phyloP scores from a whole-genome alignment of 495 filamentous ascomycete species.

The Lasiosphaeris hirsuta region DNA sequence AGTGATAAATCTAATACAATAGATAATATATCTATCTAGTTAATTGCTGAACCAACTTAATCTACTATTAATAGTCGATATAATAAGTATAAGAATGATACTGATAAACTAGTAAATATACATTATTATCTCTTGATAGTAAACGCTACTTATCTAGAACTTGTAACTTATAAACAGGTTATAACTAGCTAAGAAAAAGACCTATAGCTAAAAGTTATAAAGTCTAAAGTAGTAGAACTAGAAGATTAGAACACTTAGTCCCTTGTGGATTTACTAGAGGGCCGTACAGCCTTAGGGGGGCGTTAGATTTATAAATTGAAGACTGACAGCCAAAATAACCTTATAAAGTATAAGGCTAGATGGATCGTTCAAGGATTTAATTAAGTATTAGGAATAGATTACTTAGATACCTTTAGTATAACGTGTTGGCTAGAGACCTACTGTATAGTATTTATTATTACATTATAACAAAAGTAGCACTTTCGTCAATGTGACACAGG shows the following conservation, averaged over 20 bases:
- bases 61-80: slow-evolving; percentile 1
- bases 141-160: neutral
- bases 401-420: slow-evolving; percentile 1
- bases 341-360: neutral
- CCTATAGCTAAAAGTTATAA: neutral
- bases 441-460: slow-evolving; percentile 6
- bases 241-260: too few relatives aligned
- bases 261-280: neutral
- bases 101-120: neutral
- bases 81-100: too few relatives aligned
- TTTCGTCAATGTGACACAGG: too few relatives aligned
- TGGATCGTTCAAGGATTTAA: slow-evolving; percentile 7
- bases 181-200: too few relatives aligned
- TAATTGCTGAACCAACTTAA: too few relatives aligned
- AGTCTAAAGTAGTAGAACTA: neutral
- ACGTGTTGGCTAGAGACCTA: slow-evolving; percentile 1
- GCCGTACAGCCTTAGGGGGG: neutral
- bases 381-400: too few relatives aligned
- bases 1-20: neutral
- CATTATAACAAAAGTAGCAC: too few relatives aligned
- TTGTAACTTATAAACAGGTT: too few relatives aligned
- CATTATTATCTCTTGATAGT: neutral
- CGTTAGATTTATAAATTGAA: too few relatives aligned
- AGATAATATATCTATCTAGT: neutral
- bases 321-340: too few relatives aligned